phyloP scores from a whole-genome alignment of 2,329 filamentous ascomycete species.

The Rasamsonia emersonii region DNA sequence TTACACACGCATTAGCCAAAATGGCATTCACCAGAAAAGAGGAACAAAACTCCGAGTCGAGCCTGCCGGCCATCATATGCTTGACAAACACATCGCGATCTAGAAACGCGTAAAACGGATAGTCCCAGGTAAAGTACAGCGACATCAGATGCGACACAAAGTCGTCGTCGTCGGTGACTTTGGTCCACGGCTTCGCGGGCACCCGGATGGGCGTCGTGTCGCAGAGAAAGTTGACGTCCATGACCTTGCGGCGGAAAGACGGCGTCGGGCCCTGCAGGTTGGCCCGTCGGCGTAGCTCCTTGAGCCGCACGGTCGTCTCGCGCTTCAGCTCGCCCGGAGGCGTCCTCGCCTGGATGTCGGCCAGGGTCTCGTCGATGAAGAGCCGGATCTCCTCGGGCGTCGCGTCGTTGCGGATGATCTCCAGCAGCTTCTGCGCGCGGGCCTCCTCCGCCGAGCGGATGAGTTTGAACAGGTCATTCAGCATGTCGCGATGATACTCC shows the following conservation, averaged over 20 bases:
- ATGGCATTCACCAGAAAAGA: conserved; percentile 85
- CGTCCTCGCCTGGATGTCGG: conserved; percentile 9
- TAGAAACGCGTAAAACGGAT: conserved; percentile 74
- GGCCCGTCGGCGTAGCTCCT: conserved; percentile 20
- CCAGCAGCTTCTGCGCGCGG: conserved; percentile 20
- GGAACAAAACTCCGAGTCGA: conserved; percentile 65
- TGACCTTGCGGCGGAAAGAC: conserved; percentile 28
- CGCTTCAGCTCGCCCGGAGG: conserved; percentile 9
- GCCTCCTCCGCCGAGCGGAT: conserved; percentile 25
- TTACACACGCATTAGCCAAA: conserved; percentile 49
- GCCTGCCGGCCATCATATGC: conserved; percentile 23
- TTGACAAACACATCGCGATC: conserved; percentile 68
- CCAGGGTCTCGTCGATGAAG: conserved; percentile 24
- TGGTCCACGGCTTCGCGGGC: conserved; percentile 59
- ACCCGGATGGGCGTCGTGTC: conserved; percentile 26
- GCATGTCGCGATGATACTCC: conserved; percentile 29
- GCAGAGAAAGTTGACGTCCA: conserved; percentile 33
- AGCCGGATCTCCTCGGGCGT: conserved; percentile 26
- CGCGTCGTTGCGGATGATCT: conserved; percentile 27
- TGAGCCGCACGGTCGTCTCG: conserved; percentile 16
- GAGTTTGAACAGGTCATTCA: conserved; percentile 27
- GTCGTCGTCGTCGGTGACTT: conserved; percentile 64
- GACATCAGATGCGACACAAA: conserved; percentile 75
- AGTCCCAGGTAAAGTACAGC: conserved; percentile 93
- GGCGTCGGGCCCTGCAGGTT: conserved; percentile 23